Conservation (phyloP, 306 rosid genomes). For the Hippophae tibetana region DNA sequence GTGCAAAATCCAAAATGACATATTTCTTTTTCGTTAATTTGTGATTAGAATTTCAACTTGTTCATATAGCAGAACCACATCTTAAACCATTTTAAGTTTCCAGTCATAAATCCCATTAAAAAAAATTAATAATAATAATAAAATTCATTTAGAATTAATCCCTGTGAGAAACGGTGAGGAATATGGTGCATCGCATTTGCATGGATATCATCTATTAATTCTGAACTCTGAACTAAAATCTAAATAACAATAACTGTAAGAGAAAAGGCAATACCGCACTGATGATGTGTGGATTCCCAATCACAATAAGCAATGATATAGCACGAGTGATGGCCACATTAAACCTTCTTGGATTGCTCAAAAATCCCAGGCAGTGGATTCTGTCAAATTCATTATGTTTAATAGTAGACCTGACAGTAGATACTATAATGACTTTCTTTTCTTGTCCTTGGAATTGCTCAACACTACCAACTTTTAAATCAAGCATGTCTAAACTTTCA, state of each 20-base stretch:
- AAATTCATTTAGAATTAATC: too few species aligned
- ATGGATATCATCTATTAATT: background rate
- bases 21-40: too few species aligned
- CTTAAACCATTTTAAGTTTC: too few species aligned
- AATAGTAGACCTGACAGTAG: constrained; percentile 92
- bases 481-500: constrained; percentile 48
- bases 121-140: too few species aligned
- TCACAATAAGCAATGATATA: constrained; percentile 62
- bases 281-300: constrained; percentile 89
- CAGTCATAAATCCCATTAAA: too few species aligned
- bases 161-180: too few species aligned
- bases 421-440: constrained; percentile 67
- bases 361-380: constrained; percentile 71
- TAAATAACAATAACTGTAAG: background rate
- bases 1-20: too few species aligned
- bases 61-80: too few species aligned
- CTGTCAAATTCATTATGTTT: constrained; percentile 82
- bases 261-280: constrained; percentile 48
- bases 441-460: constrained; percentile 38
- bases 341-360: constrained; percentile 84
- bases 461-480: constrained; percentile 79
- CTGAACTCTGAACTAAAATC: background rate
- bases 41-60: too few species aligned
- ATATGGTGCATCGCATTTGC: too few species aligned
- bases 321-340: constrained; percentile 95